Evolutionary conservation across 495 filamentous ascomycete genomes (phyloP), one percentile per base, ranked within the genome.

Genomic region (Neurospora sp.): DNA sequence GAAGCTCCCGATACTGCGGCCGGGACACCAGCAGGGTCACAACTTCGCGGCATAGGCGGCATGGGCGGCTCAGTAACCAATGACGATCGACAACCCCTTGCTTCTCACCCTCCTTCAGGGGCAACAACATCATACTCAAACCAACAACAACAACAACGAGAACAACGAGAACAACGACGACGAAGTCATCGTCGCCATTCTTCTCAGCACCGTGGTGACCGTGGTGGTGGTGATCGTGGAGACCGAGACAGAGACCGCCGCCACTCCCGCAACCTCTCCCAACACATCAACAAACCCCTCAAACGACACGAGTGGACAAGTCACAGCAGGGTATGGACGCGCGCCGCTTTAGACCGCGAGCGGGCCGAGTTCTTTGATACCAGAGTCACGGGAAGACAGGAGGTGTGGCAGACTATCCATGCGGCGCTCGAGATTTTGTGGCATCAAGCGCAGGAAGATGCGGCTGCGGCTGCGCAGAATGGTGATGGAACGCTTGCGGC

Each of bases 331-430:
- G 70, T 74, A 1, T 89, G 87, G 87, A 86, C 86, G 0, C 82
- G 81, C 0, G 69, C 77, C 16, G 76, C 83, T 6, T 70, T 89
- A 14, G 80, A 84, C 35, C 80, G 80, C 27, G 86, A 89, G 75
- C 81, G 87, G 42, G 79, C 81, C 35, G 93, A 93, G 73, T 96
- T 94, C 83, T 96, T 93, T 76, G 92, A 94, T 72, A 98, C 95
- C 4, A 84, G 93, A 40, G 92, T 96, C 4, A 91, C 91, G 6
- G 93, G 94, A 11, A 86, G 88, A 7, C 74, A 86, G 16, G 93
- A 97, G 77, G 85, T 95, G 49, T 98, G 95, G 95, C 87, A 86
- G 46, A 91, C 93, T 2, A 74, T 97, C 12, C 86, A 86, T 38
- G 82, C 88, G 0, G 92, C 90, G 0, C 83, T 92, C 16, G 88